A percentile compares a stretch with the other conserved stretches of the same genome.
phyloP scores from a whole-genome alignment of 2,329 filamentous ascomycete genomes.

The Trichoderma hamatum region DNA sequence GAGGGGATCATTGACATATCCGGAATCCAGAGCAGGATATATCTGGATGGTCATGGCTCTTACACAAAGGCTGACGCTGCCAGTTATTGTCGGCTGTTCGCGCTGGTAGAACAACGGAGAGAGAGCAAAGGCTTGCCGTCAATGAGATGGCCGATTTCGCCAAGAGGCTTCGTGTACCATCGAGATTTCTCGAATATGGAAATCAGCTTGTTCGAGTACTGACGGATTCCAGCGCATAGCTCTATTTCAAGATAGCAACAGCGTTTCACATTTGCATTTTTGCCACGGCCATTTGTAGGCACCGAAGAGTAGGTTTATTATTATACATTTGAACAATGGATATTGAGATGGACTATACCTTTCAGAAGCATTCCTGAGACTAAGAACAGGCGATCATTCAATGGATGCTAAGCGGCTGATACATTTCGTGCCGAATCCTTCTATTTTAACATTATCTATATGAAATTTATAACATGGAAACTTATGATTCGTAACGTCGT shows the following conservation, averaged over 20 bases:
- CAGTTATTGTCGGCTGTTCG: not conserved
- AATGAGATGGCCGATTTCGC: not conserved
- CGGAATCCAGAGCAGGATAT: not conserved
- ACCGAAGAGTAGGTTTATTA: no score
- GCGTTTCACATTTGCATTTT: no score
- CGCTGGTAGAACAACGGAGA: not conserved
- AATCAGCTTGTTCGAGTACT: not conserved
- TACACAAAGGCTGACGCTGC: not conserved
- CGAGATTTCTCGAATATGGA: not conserved
- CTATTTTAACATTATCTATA: not conserved
- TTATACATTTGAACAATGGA: no score
- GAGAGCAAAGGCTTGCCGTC: not conserved
- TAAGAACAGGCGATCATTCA: no score
- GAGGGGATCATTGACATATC: not conserved
- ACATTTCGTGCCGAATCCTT: not conserved
- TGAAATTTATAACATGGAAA: not conserved
- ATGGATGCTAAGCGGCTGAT: not conserved
- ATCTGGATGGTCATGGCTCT: not conserved
- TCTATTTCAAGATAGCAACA: not conserved
- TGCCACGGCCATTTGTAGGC: no score
- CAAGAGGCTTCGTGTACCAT: not conserved
- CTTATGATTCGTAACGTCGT: not conserved
- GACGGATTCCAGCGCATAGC: not conserved
- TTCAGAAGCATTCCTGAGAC: no score
- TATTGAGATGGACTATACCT: no score